Base-by-base conservation (phyloP, 441 rosid species). In the Aquilaria agallochum region DNA sequence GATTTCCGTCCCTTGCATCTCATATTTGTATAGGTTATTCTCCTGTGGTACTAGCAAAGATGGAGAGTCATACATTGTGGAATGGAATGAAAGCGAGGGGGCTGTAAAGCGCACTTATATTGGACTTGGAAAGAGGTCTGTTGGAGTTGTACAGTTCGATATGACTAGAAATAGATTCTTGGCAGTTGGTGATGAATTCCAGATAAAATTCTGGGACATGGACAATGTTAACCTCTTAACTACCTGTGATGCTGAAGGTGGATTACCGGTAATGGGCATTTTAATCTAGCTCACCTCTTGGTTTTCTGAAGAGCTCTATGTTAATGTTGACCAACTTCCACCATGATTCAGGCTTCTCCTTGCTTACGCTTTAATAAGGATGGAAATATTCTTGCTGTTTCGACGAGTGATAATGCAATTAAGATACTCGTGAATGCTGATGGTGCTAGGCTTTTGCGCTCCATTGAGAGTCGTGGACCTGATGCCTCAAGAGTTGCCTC, bases 71-170 rank as follows among this genome's bases (percentile, higher is more conserved):
- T 74, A 72, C 68, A 55, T 82, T 62, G 90, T 82, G 69, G 90
- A 85, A 52, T 85, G 90, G 90, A 80, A 82, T 76, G 88, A 82
- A 70, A 82, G 84, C 76, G 90, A 85, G 60, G 88, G 88, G 50
- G 76, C 84, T 50, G 83, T 85, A 59, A 85, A 78, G 69, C 80
- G 86, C 51, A 70, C 80, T 33, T 85, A 82, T 68, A 68, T 63
- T 60, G 90, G 90, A 54, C 76, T 82, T 54, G 84, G 83, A 55
- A 85, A 85, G 78, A 74, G 78, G 33, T 76, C 90, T 33, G 74
- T 60, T n/a, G 86, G 84, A 64, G 73, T 85, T 50, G 88, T 85
- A 62, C 90, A 85, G 64, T 82, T 85, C n/a, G 88, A 85, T 66
- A 78, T 85, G 50, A 82, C 82, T 42, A 82, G 81, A 67, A 85